phyloP scores from a whole-genome alignment of 768 basidiomycete genomes.

The Gymnopilus junonius region DNA sequence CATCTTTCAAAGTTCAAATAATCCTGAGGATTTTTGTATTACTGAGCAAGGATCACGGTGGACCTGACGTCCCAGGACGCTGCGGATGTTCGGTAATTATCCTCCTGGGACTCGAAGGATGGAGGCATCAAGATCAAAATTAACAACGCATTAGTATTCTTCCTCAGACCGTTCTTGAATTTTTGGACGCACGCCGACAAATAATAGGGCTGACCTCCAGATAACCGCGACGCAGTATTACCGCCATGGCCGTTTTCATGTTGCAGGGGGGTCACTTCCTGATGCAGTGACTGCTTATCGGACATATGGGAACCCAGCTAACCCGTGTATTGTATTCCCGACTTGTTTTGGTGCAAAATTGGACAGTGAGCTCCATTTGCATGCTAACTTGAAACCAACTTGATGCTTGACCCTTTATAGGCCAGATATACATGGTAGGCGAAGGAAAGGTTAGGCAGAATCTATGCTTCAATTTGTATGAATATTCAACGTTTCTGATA shows the following conservation, averaged over 20 bases:
- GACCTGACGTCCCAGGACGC: too few relatives aligned
- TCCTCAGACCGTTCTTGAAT: too few relatives aligned
- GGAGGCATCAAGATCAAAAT: too few relatives aligned
- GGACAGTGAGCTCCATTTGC: constrained; percentile 41
- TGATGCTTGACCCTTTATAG: constrained; percentile 30
- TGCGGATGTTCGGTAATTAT: too few relatives aligned
- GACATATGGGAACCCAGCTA: constrained; percentile 53
- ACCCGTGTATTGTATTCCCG: constrained; percentile 62
- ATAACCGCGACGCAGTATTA: constrained; percentile 45
- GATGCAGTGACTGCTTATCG: constrained; percentile 62
- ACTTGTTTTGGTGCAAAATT: constrained; percentile 60
- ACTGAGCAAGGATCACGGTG: too few relatives aligned
- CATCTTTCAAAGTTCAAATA: too few relatives aligned
- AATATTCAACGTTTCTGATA: constrained; percentile 17
- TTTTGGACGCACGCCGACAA: too few relatives aligned
- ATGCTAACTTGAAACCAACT: not conserved
- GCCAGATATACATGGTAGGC: constrained; percentile 52
- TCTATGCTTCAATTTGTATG: not conserved
- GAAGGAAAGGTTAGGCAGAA: constrained; percentile 44
- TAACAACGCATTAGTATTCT: too few relatives aligned
- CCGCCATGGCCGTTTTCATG: constrained; percentile 56
- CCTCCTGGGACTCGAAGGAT: too few relatives aligned
- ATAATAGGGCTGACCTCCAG: too few relatives aligned
- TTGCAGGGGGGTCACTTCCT: constrained; percentile 56
- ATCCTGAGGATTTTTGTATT: too few relatives aligned